A percentile compares a stretch with the other conserved stretches of the same genome.
phyloP scores from a whole-genome alignment of 352 stramenopile genomes.

The Phytopythium mirpurense region DNA sequence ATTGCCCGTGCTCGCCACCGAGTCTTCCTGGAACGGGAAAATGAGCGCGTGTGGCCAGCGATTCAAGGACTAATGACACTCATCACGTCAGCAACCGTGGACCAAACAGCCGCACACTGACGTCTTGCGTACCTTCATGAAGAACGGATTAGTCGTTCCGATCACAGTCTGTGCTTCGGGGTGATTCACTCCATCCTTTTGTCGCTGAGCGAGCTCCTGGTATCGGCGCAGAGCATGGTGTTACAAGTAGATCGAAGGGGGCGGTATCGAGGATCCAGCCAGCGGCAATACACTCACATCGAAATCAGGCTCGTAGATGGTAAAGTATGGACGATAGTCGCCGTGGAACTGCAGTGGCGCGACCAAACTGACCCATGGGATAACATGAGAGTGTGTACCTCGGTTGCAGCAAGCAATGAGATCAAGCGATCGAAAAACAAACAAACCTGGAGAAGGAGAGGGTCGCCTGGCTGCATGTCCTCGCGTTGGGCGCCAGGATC shows the following conservation, averaged over 20 bases:
- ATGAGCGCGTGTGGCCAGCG: slow-evolving; percentile 78
- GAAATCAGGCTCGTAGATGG: slow-evolving; percentile 84
- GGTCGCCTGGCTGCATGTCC: slow-evolving; percentile 76
- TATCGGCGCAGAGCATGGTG: slow-evolving; percentile 5
- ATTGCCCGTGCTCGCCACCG: slow-evolving; percentile 11
- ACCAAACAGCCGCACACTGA: neutral
- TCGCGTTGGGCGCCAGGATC: slow-evolving; percentile 69
- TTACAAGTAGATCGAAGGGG: no score
- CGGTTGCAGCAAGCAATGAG: no score
- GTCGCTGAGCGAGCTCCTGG: slow-evolving; percentile 45
- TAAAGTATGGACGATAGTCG: slow-evolving; percentile 84
- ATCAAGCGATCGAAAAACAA: neutral
- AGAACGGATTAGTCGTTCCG: slow-evolving; percentile 85
- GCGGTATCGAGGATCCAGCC: neutral
- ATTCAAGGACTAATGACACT: slow-evolving; percentile 45
- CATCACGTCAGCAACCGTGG: neutral
- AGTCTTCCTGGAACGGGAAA: slow-evolving; percentile 62
- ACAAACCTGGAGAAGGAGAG: slow-evolving; percentile 72
- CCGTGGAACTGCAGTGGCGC: slow-evolving; percentile 71
- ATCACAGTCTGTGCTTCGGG: slow-evolving; percentile 55
- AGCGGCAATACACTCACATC: slow-evolving; percentile 30
- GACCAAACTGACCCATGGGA: slow-evolving; percentile 48
- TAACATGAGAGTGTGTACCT: neutral
- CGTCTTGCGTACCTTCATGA: slow-evolving; percentile 65
- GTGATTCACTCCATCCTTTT: slow-evolving; percentile 44